Base-by-base conservation (phyloP, 306 rosid genomes). In the Hippophae gyantsensis region DNA sequence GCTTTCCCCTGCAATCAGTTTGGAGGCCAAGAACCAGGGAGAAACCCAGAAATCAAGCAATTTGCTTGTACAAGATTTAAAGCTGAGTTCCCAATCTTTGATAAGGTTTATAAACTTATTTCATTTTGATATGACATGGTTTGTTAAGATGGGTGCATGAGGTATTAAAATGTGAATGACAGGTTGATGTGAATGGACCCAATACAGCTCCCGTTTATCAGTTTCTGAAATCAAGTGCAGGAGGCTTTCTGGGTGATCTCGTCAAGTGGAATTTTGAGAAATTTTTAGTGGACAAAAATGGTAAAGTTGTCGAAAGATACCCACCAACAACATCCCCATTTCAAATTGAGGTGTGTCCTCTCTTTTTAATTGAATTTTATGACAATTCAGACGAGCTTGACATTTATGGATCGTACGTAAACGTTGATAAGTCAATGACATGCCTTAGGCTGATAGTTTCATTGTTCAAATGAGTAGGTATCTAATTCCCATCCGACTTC, bases 1-100 rank as follows among this genome's bases (percentile, higher is more conserved):
- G 99, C 99, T 65, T 92, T 92, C 77, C 99, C 99, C 32, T 88
- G 95, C 85, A 92, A 92, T 79, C 99, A 92, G 73, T 92, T 92
- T 77, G 99, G 99, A 27, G 81, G 87, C 69, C 97, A 92, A 74
- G 99, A 92, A 67, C 99, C 99, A 7, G 99, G 96, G 59, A 77
- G 95, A 63, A 92, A 88, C 63, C 67, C 83, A n/a, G 89, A 92
- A 51, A 92, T 92, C 80, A 92, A 92, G 83, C 80, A 92, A 73
- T 84, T 92, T 70, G 97, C 94, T 62, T 92, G 99, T 78, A 85
- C 99, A 44, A 83, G 86, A 58, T 92, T 73, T 64, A 92, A 92
- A 82, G 95, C 97, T 13, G 99, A 92, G 72, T 92, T 78, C 82
- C 95, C 97, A 5, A 88, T 93, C 61, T 93, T 93, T 67, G 94